A percentile compares a stretch with the other conserved stretches of the same genome.
phyloP scores from a whole-genome alignment of 2,329 filamentous ascomycete species.

The Colletotrichum noveboracense region DNA sequence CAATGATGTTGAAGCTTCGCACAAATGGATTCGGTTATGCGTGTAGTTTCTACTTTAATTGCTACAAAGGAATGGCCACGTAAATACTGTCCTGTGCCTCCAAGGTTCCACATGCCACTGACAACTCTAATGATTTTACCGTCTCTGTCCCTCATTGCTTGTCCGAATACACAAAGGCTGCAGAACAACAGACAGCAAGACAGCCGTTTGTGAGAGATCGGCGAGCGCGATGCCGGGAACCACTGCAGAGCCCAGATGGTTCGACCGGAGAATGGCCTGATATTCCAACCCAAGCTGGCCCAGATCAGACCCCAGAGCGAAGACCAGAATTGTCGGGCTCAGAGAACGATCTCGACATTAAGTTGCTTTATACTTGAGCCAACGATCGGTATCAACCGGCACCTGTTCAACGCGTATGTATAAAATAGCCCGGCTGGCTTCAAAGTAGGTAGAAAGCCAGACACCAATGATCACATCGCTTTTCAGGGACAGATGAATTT shows the following conservation, averaged over 20 bases:
- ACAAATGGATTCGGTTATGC: not conserved
- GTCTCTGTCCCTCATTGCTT: not conserved
- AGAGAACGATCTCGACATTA: rapidly evolving
- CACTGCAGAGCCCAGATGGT: not conserved
- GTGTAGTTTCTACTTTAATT: not conserved
- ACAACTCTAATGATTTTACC: rapidly evolving
- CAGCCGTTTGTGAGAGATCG: not conserved
- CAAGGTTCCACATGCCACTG: rapidly evolving
- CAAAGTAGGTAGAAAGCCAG: not conserved
- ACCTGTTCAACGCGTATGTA: not conserved
- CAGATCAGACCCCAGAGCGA: not conserved
- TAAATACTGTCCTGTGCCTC: not conserved
- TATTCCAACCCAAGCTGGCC: not conserved
- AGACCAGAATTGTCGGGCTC: no score
- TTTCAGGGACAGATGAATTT: not conserved
- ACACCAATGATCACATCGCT: not conserved
- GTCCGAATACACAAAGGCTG: not conserved
- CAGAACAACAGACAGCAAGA: not conserved
- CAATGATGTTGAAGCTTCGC: rapidly evolving
- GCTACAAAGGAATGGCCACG: rapidly evolving
- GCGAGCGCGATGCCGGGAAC: not conserved
- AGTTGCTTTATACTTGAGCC: not conserved
- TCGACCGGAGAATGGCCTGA: not conserved
- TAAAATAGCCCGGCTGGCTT: not conserved
- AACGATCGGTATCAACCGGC: not conserved